phyloP scores from a whole-genome alignment of 352 stramenopile genomes.

The Pythium phragmiticola region DNA sequence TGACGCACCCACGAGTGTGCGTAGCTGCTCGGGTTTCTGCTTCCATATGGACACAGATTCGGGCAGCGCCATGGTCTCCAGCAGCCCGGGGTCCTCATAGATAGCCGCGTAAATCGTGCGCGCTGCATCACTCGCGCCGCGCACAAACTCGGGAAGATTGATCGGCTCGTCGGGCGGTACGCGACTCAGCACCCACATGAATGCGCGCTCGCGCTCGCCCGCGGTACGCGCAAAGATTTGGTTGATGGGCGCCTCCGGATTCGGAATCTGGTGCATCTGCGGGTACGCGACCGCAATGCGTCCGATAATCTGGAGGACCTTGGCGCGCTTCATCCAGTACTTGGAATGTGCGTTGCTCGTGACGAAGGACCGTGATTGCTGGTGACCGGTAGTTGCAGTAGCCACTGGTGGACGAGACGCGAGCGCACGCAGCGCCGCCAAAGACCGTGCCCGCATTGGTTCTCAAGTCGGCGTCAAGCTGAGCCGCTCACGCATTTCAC shows the following conservation, averaged over 20 bases:
- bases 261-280: constrained; percentile 35
- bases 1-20: constrained; percentile 23
- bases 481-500: neutral
- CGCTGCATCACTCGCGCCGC: constrained; percentile 34
- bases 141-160: constrained; percentile 40
- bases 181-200: constrained; percentile 47
- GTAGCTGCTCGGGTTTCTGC: constrained; percentile 24
- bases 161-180: constrained; percentile 42
- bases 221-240: constrained; percentile 29
- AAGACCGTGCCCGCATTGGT: neutral
- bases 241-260: constrained; percentile 29
- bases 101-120: constrained; percentile 28
- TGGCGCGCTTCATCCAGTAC: constrained; percentile 32
- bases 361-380: constrained; percentile 11
- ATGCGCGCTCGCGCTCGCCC: constrained; percentile 37
- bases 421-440: neutral
- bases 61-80: constrained; percentile 25
- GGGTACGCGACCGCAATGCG: constrained; percentile 40
- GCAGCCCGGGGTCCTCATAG: constrained; percentile 17
- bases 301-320: constrained; percentile 40
- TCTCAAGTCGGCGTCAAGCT: neutral
- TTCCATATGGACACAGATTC: constrained; percentile 35
- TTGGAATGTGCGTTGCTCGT: neutral
- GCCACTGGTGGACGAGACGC: neutral
- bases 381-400: neutral